phyloP scores from a whole-genome alignment of 768 basidiomycete genomes.

The Lactarius sp. region DNA sequence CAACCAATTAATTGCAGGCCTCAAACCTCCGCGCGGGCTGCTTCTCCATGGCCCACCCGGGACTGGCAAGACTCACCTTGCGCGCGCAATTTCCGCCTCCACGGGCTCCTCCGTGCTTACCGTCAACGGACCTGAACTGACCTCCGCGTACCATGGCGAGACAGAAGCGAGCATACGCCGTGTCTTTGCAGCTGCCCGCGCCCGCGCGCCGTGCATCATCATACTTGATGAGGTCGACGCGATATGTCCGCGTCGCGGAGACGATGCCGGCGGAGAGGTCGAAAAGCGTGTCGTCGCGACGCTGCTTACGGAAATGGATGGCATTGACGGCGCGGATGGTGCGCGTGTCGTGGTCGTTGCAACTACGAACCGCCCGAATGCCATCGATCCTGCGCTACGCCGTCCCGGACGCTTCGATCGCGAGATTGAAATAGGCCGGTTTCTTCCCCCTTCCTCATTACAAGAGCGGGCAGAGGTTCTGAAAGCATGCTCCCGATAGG shows the following conservation, averaged over 20 bases:
- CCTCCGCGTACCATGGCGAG: conserved; percentile 95
- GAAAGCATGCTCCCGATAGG: conserved; percentile 41
- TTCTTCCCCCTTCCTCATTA: neutral
- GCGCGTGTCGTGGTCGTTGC: conserved; percentile 89
- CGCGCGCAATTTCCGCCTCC: conserved; percentile 87
- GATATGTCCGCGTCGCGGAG: conserved; percentile 85
- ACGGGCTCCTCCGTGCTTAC: conserved; percentile 84
- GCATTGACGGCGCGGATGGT: conserved; percentile 54
- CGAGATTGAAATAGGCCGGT: conserved; percentile 89
- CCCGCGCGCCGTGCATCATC: conserved; percentile 84
- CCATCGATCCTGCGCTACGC: conserved; percentile 89
- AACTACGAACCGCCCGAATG: conserved; percentile 92
- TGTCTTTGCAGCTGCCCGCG: conserved; percentile 80
- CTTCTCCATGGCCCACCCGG: conserved; percentile 94
- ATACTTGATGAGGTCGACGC: conserved; percentile 97
- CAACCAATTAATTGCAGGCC: conserved; percentile 41
- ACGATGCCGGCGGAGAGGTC: conserved; percentile 88
- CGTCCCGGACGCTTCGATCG: conserved; percentile 89
- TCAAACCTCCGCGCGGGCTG: conserved; percentile 96
- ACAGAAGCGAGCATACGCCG: conserved; percentile 88
- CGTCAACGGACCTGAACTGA: conserved; percentile 93
- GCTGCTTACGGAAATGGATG: conserved; percentile 90
- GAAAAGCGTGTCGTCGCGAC: conserved; percentile 96
- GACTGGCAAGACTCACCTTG: conserved; percentile 96
- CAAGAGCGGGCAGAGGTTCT: neutral